Base-by-base conservation (phyloP, 2,329 filamentous ascomycete species). In the Ustilaginoidea virens region DNA sequence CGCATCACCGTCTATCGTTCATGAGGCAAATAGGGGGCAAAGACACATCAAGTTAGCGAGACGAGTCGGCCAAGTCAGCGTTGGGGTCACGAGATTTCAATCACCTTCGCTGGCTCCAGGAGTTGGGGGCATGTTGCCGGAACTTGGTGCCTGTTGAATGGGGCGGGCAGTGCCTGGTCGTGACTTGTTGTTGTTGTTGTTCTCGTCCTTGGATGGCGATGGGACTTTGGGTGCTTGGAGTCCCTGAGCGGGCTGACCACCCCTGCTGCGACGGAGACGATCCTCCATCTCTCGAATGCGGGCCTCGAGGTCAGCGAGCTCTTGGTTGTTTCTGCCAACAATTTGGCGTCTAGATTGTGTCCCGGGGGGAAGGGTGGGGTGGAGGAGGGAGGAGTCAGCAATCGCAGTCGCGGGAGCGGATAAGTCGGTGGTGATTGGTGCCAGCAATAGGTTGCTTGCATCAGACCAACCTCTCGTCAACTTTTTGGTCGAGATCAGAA, bases 251-350 rank as follows among this genome's bases (percentile, higher is more conserved):
- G 39, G 38, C 23, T 30, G 38, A 17, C 22, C 24, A 16, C 40
- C 38, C 30, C 38, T 33, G 35, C 35, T 52, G 35, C 42, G 44
- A 41, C 58, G 69, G 30, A 96, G 66, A 25, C 78, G 77, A 41
- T 79, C 68, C 56, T 94, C 86, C 55, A 90, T 83, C 45, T 85
- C 83, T 42, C 74, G 77, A 43, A 96, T 72, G 42, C 75, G 76
- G 29, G 74, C 74, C 56, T 94, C 83, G 45, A 96, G 75, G 32
- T 76, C 74, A 53, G 92, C 77, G 40, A 96, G 76, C 55, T 94
- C 82, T 37, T 74, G 70, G 31, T 70, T 72, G 49, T 82, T 80
- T 29, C 67, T 70, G 38, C 66, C 69, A 47, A 96, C 75, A 35
- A 93, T 51, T 18, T 30, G 24, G 27, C 30, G 33, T 30, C 33